Percentiles rank a stretch among this genome's conserved stretches.
phyloP scores from a whole-genome alignment of 2,329 filamentous ascomycete genomes.

The Fusarium marasasianum region DNA sequence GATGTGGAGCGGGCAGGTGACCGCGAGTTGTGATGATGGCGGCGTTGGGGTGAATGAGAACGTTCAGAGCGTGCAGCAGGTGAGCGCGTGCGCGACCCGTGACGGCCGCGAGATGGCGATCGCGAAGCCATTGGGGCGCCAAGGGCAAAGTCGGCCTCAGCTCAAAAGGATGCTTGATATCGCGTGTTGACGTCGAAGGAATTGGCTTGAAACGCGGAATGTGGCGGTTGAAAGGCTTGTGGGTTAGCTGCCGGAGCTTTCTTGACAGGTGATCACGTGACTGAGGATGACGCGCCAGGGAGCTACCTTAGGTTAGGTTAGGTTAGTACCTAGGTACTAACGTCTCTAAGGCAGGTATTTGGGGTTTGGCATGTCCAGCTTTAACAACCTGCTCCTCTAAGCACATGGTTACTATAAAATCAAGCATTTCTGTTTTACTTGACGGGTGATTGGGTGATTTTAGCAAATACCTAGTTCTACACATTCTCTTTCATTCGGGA shows the following conservation, averaged over 20 bases:
- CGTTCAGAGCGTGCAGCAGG: constrained; percentile 46
- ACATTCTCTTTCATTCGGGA: not conserved
- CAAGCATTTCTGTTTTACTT: not conserved
- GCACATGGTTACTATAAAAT: not conserved
- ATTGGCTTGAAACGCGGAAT: constrained; percentile 12
- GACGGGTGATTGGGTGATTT: not conserved
- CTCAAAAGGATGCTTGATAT: constrained; percentile 4
- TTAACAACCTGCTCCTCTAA: not conserved
- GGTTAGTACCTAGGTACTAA: too few species aligned
- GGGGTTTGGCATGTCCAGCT: not conserved
- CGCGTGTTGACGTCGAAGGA: constrained; percentile 8
- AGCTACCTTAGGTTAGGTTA: too few species aligned
- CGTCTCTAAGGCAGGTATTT: not conserved
- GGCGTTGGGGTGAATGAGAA: constrained; percentile 47
- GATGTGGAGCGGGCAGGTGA: constrained; percentile 47
- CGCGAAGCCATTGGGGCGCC: constrained; percentile 42
- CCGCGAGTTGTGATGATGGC: constrained; percentile 47
- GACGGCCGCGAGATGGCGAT: constrained; percentile 47
- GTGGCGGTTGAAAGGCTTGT: not conserved
- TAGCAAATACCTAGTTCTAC: not conserved
- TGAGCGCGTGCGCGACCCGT: constrained; percentile 50
- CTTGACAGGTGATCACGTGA: constrained; percentile 37
- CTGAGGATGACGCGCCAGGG: not conserved
- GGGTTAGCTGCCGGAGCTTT: constrained; percentile 7
- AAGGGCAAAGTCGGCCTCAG: not conserved